These are phyloP conservation scores for Leishmania amazonensis DNA, from an alignment of 208 protist species.

Conservation along the genomic window DNA sequence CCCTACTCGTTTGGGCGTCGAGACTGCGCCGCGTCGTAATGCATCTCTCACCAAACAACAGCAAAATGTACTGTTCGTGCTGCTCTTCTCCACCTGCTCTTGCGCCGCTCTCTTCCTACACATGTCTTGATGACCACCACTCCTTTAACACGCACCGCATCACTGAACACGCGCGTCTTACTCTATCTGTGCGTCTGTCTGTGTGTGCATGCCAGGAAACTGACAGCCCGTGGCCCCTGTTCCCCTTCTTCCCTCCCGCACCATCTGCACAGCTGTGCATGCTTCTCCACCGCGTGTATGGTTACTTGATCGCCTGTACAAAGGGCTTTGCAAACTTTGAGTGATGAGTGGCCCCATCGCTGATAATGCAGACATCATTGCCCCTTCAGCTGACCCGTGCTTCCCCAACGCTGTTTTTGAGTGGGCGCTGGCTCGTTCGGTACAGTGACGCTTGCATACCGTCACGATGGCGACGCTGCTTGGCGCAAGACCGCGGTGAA, in stretches of 20 bases:
- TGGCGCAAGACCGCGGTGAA: conserved; percentile 13
- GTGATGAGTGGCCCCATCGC: not conserved
- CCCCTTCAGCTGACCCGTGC: not conserved
- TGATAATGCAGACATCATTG: not conserved
- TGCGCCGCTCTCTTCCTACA: not conserved
- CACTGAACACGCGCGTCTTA: not conserved
- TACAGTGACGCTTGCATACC: conserved; percentile 10
- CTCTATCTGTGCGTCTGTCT: not conserved
- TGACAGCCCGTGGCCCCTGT: not conserved
- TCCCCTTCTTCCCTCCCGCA: not conserved
- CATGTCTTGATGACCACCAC: not conserved
- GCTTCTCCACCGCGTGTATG: not conserved
- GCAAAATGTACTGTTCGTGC: too few species aligned
- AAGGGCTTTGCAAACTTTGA: not conserved
- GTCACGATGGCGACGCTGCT: not conserved
- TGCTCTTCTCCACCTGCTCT: not conserved
- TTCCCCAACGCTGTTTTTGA: not conserved
- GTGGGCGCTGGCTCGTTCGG: conserved; percentile 4
- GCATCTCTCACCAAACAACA: too few species aligned
- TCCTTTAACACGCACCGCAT: not conserved
- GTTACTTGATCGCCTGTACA: not conserved
- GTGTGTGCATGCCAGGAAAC: not conserved
- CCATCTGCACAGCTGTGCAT: not conserved
- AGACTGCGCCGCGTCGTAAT: not conserved
- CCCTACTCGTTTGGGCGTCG: not conserved